Evolutionary conservation across 2,329 filamentous ascomycete genomes (phyloP), one percentile per base, ranked within the genome.

Genomic region (Gremmenia infestans): DNA sequence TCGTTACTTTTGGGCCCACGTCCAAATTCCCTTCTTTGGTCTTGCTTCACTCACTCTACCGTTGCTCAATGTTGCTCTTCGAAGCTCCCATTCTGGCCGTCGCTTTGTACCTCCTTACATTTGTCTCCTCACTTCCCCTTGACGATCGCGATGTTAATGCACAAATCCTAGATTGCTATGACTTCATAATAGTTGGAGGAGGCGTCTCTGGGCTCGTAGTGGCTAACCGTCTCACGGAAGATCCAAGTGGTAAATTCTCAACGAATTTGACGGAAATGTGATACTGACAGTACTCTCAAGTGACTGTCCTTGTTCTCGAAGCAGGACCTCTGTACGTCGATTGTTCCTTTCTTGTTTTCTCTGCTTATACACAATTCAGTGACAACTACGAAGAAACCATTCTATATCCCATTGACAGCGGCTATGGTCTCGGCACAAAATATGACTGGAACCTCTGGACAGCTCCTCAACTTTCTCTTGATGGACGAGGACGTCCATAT

Each of bases 181-280:
- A 73, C 54, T 74, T 72, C 51, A 64, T 78, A 15, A 67, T 79
- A 42, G 68, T 76, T 25, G 77, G 77, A 4, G 77, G 76, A 17
- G 77, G 77, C 4, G 70, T 73, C 28, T 74, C 74, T 36, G 75
- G 77, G 23, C 69, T 79, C 11, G 72, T 74, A 1, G 65, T 79
- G 28, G 74, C 74, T 23, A 72, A 72, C 23, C 66, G 75, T 4
- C 65, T 80, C 45, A 72, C 72, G 17, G 75, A 77, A 61, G 67
- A 66, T 48, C 60, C 64, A 2, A 52, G 52, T 52, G 58, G 63
- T 59, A 52, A 25, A 40, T 19, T 39, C 22, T 17, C 22, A 19
- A 15, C 11, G 9, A 19, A 45, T 22, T 35, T 8, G 1, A 8
- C 17, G 3, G 2, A 5, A 5, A 15, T 37, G n/a, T 12, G 15